Base-by-base conservation (phyloP, 805 yeast species). In the Starmerella sp. region DNA sequence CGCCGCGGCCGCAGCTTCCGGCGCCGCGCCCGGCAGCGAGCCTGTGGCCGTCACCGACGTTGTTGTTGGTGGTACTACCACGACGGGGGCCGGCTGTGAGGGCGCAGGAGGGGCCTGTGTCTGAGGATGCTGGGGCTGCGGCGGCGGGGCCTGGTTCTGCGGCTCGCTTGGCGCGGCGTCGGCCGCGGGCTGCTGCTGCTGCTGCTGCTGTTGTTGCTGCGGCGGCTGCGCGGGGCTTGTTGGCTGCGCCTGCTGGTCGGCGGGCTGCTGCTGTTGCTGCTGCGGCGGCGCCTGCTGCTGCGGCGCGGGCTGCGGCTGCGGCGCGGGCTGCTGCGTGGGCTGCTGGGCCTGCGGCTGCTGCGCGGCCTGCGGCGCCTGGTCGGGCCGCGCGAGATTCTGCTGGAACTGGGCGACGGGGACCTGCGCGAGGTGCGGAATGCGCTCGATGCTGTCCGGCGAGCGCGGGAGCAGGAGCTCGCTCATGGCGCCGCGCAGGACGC, bases 401-500 rank as follows among this genome's bases (percentile, higher is more conserved):
- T 53, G 58, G 48, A 62, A 53, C 48, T 62, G 61, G 4, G 63
- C 53, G 28, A 60, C 65, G 2, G 57, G 62, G 17, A 62, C 55
- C 51, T 62, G 65, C 30, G 60, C 53, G 14, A 63, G 51, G 10
- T 60, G 63, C 22, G 65, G 66, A n/a, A 63, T 62, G 14, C 65
- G 57, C 47, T 63, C 66, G 17, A 55, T 53, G 35, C 57, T 54
- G 6, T 60, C 64, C 6, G 65, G 64, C 1, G 63, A 57, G 13
- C 62, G 53, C 22, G 65, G 66, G 22, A 60, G 60, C 54, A 62
- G 57, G 52, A 57, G 59, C 57, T 63, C 66, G 52, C 65, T 62
- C 65, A 62, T 61, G 30, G 62, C 58, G 22, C 65, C 66, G 9
- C 64, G 59, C 35, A 59, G 48, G 29, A 57, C 55, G 35, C 57